These are phyloP conservation scores for Ceratocystis colombiana DNA, from an alignment of 2,329 filamentous ascomycete genomes.

Conservation along the genomic window DNA sequence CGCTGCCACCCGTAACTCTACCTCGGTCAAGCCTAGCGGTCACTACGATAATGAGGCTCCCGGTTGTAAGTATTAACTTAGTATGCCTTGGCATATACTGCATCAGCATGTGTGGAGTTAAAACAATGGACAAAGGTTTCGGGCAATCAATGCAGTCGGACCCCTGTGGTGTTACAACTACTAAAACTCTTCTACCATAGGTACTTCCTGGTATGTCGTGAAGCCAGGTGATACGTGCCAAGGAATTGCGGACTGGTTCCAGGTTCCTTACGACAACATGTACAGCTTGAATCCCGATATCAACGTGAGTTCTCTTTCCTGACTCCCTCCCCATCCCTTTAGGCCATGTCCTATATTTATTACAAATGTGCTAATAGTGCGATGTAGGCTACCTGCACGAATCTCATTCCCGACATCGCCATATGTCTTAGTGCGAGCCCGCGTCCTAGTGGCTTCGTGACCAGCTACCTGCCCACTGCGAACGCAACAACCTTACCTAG, in stretches of 20 bases:
- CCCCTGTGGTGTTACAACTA: neutral
- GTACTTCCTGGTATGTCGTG: slow-evolving; percentile 23
- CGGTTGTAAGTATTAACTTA: neutral
- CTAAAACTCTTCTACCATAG: slow-evolving; percentile 7
- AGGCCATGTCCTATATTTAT: neutral
- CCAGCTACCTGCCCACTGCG: neutral
- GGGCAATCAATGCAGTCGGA: too few relatives aligned
- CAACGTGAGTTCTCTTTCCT: slow-evolving; percentile 10
- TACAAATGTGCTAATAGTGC: neutral
- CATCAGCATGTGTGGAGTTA: too few relatives aligned
- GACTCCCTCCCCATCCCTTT: too few relatives aligned
- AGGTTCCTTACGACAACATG: slow-evolving; percentile 14
- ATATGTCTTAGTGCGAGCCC: slow-evolving; percentile 14
- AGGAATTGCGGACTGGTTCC: slow-evolving; percentile 11
- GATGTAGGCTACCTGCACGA: slow-evolving; percentile 19
- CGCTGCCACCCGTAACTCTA: slow-evolving; percentile 10
- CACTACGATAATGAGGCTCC: slow-evolving; percentile 7
- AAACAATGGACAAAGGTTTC: too few relatives aligned
- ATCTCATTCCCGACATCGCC: slow-evolving; percentile 19
- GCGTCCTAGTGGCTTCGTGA: neutral
- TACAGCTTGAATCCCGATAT: slow-evolving; percentile 20
- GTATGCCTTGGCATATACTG: too few relatives aligned
- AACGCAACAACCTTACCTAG: neutral
- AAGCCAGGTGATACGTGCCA: slow-evolving; percentile 23
- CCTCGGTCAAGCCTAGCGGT: slow-evolving; percentile 14